A percentile compares a stretch with the other conserved stretches of the same genome.
Evolutionary conservation across 1,139 yeast species (phyloP).

Genomic region (Scheffersomyces lignicola): DNA sequence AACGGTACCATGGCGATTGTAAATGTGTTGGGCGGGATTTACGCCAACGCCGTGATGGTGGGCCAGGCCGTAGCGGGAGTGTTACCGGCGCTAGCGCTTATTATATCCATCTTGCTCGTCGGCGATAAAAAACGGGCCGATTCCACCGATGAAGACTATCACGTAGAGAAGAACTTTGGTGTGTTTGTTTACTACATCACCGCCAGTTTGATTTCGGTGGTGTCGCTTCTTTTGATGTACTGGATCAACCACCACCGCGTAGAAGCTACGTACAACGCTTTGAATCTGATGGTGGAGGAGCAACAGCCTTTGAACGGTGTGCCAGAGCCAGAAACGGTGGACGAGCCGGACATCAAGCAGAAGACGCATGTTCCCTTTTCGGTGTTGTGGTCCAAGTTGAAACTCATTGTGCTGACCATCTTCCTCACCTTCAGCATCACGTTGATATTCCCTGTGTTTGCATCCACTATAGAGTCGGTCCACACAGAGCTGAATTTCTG

Average conservation of each 20-base stretch:
- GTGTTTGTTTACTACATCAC: constrained; percentile 69
- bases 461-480: constrained; percentile 64
- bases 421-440: constrained; percentile 77
- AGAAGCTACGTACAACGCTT: constrained; percentile 20
- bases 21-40: constrained; percentile 72
- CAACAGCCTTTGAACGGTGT: constrained; percentile 6
- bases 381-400: constrained; percentile 57
- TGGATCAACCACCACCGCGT: constrained; percentile 28
- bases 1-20: constrained; percentile 90
- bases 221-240: constrained; percentile 43
- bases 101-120: constrained; percentile 54
- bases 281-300: constrained; percentile 16
- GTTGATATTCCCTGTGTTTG: constrained; percentile 86
- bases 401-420: constrained; percentile 65
- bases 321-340: constrained; percentile 10
- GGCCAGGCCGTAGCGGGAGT: constrained; percentile 97
- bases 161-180: constrained; percentile 43
- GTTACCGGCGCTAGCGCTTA: constrained; percentile 76
- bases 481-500: constrained; percentile 27
- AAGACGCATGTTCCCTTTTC: constrained; percentile 44
- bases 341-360: constrained; percentile 18
- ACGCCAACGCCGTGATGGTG: constrained; percentile 86
- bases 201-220: constrained; percentile 59
- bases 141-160: constrained; percentile 15
- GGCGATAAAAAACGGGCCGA: constrained; percentile 25